phyloP scores from a whole-genome alignment of 177 flowering plant genomes.

The Telopea speciosissima region DNA sequence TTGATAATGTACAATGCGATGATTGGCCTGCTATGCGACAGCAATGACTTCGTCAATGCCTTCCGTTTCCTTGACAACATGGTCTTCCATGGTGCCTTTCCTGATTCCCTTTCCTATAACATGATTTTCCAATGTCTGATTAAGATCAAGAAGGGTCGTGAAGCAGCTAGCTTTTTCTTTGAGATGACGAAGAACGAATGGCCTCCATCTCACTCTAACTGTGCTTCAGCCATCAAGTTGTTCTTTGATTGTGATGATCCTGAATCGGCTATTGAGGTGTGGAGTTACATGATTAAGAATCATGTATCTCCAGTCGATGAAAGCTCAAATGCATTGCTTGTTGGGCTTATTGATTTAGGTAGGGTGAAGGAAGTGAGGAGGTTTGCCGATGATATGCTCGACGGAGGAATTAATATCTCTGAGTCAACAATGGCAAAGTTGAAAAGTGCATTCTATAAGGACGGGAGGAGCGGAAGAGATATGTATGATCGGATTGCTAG shows the following conservation, averaged over 20 bases:
- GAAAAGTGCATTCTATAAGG: constrained; percentile 41
- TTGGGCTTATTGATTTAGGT: constrained; percentile 43
- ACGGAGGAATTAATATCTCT: constrained; percentile 35
- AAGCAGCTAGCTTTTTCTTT: constrained; percentile 41
- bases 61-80: constrained; percentile 54
- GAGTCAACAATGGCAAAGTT: constrained; percentile 60
- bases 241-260: constrained; percentile 63
- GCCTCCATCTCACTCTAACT: constrained; percentile 47
- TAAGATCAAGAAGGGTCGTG: constrained; percentile 48
- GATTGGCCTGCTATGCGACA: constrained; percentile 53
- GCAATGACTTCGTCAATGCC: constrained; percentile 38
- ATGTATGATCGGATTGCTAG: constrained; percentile 38
- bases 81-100: constrained; percentile 65
- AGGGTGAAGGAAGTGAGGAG: constrained; percentile 49
- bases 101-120: constrained; percentile 62
- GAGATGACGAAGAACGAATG: constrained; percentile 75
- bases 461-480: constrained; percentile 44
- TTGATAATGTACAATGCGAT: constrained; percentile 58
- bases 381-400: constrained; percentile 50
- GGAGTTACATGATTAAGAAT: constrained; percentile 55
- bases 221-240: constrained; percentile 49
- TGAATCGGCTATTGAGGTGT: constrained; percentile 56
- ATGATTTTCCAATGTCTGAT: constrained; percentile 61
- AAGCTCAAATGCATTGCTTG: constrained; percentile 52
- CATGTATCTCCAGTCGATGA: constrained; percentile 41